Evolutionary conservation across 768 basidiomycete genomes (phyloP), one percentile per base, ranked within the genome.

Genomic region (Lactifluus subvellereus): DNA sequence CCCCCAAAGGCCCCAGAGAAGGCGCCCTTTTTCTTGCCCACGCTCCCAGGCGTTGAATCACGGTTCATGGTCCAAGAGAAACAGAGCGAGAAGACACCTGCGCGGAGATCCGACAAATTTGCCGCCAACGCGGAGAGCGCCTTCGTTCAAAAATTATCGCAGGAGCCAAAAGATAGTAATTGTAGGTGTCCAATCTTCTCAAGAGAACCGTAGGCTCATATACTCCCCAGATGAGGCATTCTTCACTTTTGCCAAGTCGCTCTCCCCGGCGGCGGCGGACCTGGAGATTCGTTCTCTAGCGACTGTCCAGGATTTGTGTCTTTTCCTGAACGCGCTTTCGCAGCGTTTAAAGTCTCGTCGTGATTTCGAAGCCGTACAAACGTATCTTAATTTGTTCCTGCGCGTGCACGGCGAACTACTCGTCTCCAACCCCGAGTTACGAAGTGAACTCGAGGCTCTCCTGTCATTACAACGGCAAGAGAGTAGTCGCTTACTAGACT

Each of bases 21-120:
- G 63, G 96, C 94, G 1, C 97, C 97, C 0, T 99, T 99, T 79
- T 99, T 98, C 80, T 78, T 99, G 16, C 97, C 96, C 22, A 93
- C 94, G 1, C 75, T 98, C 11, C 88, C 90, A 4, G 96, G 94
- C 11, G 83, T 94, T 11, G 92, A 95, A 61, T 80, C 85, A 18
- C 83, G 91, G 18, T 96, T 98, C 72, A 89, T 84, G 14, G 72
- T 87, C 6, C 75, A 79, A 74, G 73, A 78, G 74, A 57, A 71
- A 66, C 67, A 72, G 72, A 54, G 74, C 67, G 66, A 69, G 74
- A 71, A 69, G 70, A 82, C 81, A 63, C 66, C 77, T 47, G 81
- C 83, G 8, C 78, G 78, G 53, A 75, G 81, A 35, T 72, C 91
- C 50, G 79, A 85, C 42, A 84, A 82, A 61, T 74, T 75, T 13